A percentile compares a stretch with the other conserved stretches of the same genome.
Evolutionary conservation across 1,284 basidiomycete species (phyloP).

Genomic region (Hypsizygus ulmarius): DNA sequence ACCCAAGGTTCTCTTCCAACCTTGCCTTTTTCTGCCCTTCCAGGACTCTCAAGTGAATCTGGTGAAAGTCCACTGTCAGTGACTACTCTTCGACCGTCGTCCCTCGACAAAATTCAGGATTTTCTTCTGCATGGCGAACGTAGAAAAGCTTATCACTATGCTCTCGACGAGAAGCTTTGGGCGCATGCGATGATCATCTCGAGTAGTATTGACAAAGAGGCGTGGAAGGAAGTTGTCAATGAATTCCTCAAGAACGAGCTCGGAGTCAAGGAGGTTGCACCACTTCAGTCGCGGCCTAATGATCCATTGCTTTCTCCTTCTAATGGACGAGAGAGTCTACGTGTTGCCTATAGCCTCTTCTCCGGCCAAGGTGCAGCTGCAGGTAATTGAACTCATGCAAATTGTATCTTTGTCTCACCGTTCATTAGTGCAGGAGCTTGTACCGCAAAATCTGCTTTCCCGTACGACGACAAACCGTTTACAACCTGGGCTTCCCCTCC

Average conservation of each 20-base stretch:
- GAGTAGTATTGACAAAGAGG: slow-evolving; percentile 88
- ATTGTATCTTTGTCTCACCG: slow-evolving; percentile 6
- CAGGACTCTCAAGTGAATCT: slow-evolving; percentile 19
- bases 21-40: neutral
- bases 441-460: slow-evolving; percentile 58
- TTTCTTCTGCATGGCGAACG: slow-evolving; percentile 83
- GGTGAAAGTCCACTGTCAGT: slow-evolving; percentile 47
- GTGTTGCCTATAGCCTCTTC: slow-evolving; percentile 84
- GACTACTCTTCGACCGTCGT: slow-evolving; percentile 51
- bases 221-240: slow-evolving; percentile 88
- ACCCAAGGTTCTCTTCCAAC: slow-evolving; percentile 13
- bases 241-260: slow-evolving; percentile 87
- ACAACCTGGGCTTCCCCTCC: slow-evolving; percentile 38
- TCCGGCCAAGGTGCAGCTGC: slow-evolving; percentile 79
- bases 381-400: slow-evolving; percentile 40
- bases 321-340: slow-evolving; percentile 68
- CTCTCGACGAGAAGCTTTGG: slow-evolving; percentile 88
- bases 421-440: slow-evolving; percentile 71
- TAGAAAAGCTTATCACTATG: slow-evolving; percentile 84
- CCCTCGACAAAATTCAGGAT: slow-evolving; percentile 77
- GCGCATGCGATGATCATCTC: slow-evolving; percentile 96
- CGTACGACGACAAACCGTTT: slow-evolving; percentile 35
- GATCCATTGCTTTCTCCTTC: slow-evolving; percentile 20
- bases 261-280: slow-evolving; percentile 36
- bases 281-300: neutral